Percentiles rank a stretch among this genome's conserved stretches.
These are phyloP conservation scores for Geotrichum fermentans DNA, from an alignment of 1,139 yeast genomes.

Conservation along the genomic window DNA sequence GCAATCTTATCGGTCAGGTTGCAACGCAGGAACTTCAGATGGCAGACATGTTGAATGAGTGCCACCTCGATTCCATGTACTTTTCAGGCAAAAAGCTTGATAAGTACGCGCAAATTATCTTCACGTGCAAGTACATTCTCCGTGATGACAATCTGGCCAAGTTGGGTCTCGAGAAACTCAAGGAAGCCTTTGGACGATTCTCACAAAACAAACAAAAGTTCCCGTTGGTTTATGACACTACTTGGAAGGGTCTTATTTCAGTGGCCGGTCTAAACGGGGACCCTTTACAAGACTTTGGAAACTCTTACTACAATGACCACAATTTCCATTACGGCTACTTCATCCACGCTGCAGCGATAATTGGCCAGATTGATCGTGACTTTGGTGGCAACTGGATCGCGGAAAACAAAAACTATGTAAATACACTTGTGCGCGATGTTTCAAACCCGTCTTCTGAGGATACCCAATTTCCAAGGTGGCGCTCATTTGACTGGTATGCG, in stretches of 20 bases:
- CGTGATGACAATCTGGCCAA: constrained; percentile 20
- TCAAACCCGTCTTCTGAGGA: constrained; percentile 55
- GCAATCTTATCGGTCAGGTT: constrained; percentile 5
- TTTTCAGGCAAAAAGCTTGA: constrained; percentile 66
- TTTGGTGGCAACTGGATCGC: constrained; percentile 59
- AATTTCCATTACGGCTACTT: constrained; percentile 74
- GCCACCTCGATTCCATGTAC: constrained; percentile 52
- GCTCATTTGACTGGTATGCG: constrained; percentile 70
- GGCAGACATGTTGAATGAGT: constrained; percentile 51
- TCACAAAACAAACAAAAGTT: constrained; percentile 48
- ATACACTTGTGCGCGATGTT: constrained; percentile 59
- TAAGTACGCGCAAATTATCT: constrained; percentile 65
- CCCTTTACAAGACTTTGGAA: constrained; percentile 54
- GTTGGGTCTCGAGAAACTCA: constrained; percentile 47
- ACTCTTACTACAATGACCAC: constrained; percentile 65
- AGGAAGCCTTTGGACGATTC: constrained; percentile 52
- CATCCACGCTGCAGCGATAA: constrained; percentile 67
- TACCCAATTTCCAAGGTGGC: constrained; percentile 59
- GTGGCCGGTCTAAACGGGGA: constrained; percentile 45
- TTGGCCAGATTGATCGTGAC: constrained; percentile 56
- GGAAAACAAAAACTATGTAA: constrained; percentile 57
- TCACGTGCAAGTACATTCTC: constrained; percentile 47
- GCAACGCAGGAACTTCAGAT: constrained; percentile 24
- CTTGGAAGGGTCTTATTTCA: constrained; percentile 62
- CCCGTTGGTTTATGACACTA: constrained; percentile 65